Evolutionary conservation across 1,139 yeast genomes (phyloP).

Genomic region (Blastobotrys petasosporus): DNA sequence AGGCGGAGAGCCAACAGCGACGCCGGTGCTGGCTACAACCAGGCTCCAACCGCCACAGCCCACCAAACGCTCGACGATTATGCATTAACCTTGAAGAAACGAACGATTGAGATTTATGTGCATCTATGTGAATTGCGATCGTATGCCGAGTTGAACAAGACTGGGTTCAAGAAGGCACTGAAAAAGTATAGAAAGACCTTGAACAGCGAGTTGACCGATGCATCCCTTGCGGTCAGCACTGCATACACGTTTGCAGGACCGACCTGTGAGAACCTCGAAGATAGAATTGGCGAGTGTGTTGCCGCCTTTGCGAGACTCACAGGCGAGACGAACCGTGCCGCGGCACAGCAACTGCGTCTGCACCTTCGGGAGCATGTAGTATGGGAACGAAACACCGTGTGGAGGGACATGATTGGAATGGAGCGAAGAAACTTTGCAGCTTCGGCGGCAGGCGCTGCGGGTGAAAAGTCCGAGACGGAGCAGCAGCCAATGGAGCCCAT

Average conservation of each 20-base stretch:
- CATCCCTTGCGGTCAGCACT: conserved; percentile 22
- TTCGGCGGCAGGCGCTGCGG: conserved; percentile 8
- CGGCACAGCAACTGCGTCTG: conserved; percentile 62
- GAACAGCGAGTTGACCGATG: conserved; percentile 48
- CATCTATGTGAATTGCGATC: conserved; percentile 78
- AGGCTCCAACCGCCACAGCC: not conserved
- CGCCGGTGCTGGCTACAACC: conserved; percentile 5
- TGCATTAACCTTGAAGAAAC: conserved; percentile 59
- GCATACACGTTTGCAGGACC: conserved; percentile 44
- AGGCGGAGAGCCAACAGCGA: conserved; percentile 9
- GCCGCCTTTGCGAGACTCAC: conserved; percentile 44
- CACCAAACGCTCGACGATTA: conserved; percentile 14
- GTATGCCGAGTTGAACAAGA: conserved; percentile 70
- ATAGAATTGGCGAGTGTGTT: conserved; percentile 44
- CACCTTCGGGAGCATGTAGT: conserved; percentile 87
- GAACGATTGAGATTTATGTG: conserved; percentile 62
- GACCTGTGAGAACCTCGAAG: conserved; percentile 45
- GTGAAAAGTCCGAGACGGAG: conserved; percentile 13
- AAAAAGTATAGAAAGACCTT: conserved; percentile 87
- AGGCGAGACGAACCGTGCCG: conserved; percentile 43
- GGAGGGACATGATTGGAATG: conserved; percentile 92
- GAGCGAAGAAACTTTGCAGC: conserved; percentile 64
- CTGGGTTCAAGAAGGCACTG: conserved; percentile 83
- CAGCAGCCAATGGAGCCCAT: conserved; percentile 13
- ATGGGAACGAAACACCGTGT: conserved; percentile 94